Conservation (phyloP, 495 filamentous ascomycete species). For the Aspergillus steynii region DNA sequence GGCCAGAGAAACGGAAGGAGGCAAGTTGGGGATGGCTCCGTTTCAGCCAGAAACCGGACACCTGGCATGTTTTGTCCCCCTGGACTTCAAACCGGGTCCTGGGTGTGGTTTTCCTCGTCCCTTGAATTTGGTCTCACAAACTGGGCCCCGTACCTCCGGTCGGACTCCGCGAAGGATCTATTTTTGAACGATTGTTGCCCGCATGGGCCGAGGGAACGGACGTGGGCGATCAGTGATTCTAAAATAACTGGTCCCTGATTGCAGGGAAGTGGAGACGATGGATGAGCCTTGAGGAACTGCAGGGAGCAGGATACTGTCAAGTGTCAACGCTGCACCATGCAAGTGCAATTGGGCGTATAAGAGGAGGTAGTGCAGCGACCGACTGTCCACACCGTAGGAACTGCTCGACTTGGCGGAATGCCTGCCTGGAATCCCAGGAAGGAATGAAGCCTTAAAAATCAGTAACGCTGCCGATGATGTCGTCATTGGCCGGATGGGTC, state of each 20-base stretch:
- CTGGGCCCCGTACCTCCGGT: not conserved
- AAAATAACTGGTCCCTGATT: not conserved
- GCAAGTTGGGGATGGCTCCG: not conserved
- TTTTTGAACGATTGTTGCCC: not conserved
- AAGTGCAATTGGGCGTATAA: no score
- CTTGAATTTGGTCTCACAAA: not conserved
- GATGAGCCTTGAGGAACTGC: not conserved
- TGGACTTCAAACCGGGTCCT: not conserved
- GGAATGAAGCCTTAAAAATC: constrained; percentile 1
- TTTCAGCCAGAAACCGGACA: constrained; percentile 3
- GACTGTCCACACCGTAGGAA: no score
- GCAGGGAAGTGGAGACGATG: not conserved
- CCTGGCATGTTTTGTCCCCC: not conserved
- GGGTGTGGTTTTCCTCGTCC: not conserved
- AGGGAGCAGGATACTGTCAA: not conserved
- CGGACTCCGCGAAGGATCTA: not conserved
- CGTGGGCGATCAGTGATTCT: not conserved
- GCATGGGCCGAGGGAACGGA: not conserved
- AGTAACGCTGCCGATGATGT: constrained; percentile 1
- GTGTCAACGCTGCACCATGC: no score
- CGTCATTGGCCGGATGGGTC: not conserved
- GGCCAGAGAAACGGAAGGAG: not conserved
- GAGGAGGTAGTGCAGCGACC: no score
- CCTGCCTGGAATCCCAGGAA: not conserved
- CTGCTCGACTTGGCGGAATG: not conserved